Percentiles rank a stretch among this genome's conserved stretches.
Conservation (phyloP, 352 stramenopile species). For the Pythium pyrilobum region DNA sequence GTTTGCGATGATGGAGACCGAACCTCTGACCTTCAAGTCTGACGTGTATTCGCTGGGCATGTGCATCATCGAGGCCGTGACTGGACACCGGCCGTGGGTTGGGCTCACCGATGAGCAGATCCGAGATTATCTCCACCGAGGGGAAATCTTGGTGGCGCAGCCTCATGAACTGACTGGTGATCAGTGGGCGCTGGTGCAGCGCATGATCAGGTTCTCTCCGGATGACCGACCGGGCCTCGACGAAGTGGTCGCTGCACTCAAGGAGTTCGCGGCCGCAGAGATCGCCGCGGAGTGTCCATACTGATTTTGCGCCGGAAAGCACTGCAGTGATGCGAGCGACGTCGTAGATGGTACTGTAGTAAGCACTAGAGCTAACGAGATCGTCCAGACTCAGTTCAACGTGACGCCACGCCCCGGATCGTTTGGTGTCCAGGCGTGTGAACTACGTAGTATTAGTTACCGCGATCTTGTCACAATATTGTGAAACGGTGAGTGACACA, state of each 20-base stretch:
- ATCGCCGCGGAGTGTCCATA: no score
- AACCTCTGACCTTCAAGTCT: conserved; percentile 7
- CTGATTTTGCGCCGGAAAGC: no score
- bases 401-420: no score
- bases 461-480: no score
- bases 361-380: no score
- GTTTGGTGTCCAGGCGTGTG: no score
- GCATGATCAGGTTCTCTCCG: not conserved
- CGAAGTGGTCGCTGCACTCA: not conserved
- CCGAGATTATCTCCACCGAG: not conserved
- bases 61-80: conserved; percentile 37
- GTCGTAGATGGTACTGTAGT: no score
- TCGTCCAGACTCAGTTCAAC: no score
- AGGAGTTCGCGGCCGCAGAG: not conserved
- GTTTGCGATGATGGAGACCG: conserved; percentile 3
- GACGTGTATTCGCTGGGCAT: conserved; percentile 43
- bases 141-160: not conserved
- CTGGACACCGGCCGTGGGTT: not conserved
- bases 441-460: no score
- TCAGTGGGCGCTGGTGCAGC: conserved; percentile 6
- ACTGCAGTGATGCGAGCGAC: no score
- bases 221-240: not conserved
- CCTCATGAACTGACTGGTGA: conserved; percentile 1
- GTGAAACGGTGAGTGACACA: no score
- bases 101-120: not conserved